Evolutionary conservation across 2,329 filamentous ascomycete genomes (phyloP), one percentile per base, ranked within the genome.

Genomic region (Aureobasidium vineae): DNA sequence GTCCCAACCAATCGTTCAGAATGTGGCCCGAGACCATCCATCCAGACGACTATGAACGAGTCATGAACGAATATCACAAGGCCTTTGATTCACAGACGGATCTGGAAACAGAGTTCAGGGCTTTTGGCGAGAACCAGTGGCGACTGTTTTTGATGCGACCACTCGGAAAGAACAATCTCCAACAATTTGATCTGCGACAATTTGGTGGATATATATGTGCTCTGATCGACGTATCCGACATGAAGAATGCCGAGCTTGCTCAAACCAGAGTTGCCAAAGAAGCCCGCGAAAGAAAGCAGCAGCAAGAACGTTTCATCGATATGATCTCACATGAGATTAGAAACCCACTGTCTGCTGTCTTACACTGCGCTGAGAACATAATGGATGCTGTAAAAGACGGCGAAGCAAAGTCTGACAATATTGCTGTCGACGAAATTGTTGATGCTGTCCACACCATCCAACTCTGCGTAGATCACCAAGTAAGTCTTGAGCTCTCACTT

Each of bases 21-120:
- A 75, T 77, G 5, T 81, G 79, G 79, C 79, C 79, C 0, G 77
- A 81, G 63, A 80, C 77, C 47, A 81, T 81, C 36, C 77, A 81
- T 68, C 74, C 76, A 0, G 73, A 76, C 11, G 79, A 81, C 63
- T 79, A 80, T 56, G 78, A 80, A 4, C 71, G 77, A 11, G 79
- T 81, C 31, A 80, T 81, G 78, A 60, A 67, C 1, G 78, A 77
- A 5, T 81, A 81, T 68, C 76, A 77, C 31, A 73, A 77, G 21
- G 79, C 79, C 0, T 81, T 81, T 65, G 71, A 73, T 1, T 71
- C 69, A 0, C 74, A 76, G 7, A 72, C 75, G 54, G 74, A 79
- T 47, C 70, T 81, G 15, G 75, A 77, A 4, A 77, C 77, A 16
- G 79, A 81, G 68, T 81, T 81, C 45, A 71, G 79, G 36, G 79